Base-by-base conservation (phyloP, 768 basidiomycete genomes). In the Leccinum fibrillosum region DNA sequence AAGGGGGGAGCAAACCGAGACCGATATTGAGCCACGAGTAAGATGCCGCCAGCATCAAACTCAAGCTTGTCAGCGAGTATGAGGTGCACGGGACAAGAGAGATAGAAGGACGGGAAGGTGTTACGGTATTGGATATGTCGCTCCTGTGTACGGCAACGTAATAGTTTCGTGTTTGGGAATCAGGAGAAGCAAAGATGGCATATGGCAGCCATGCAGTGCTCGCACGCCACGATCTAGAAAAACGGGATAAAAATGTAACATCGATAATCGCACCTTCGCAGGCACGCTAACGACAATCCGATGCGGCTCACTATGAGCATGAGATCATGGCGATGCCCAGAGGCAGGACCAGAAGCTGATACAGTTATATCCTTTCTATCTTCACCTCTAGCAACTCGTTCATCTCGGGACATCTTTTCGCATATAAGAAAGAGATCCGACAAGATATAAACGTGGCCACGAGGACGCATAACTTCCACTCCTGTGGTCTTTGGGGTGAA, bases 391-490 rank as follows among this genome's bases (percentile, higher is more conserved):
- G 78, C 74, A 39, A 75, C 73, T 55, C 77, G 80, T 59, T 96
- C 90, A 53, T 85, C 80, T 19, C 78, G 80, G 1, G 81, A 68
- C 83, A 96, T 92, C 66, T 85, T 81, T 71, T 98, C 95, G 64
- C 92, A 93, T 28, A 98, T 74, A 54, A 99, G 78, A 72, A 98
- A 93, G 19, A 99, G 76, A 70, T 99, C 97, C 15, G 94, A 95
- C 56, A 98, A 81, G 52, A 99, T 80, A 72, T 91, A 92, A 50
- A 98, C 74, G 66, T 92, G 90, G 2, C 89, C 94, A n/a, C 78
- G 80, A 13, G 69, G 79, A 69, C 94, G 90, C n/a, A 86, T 71
- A 34, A 94, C 80, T 70, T 89, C 86, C n/a, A 79, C 69, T 21
- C 86, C 87, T 0, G 92, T 89, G 5, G 89, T 80, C 35, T 80